phyloP scores from a whole-genome alignment of 2,329 filamentous ascomycete species.

The Ambrosiella xylebori region DNA sequence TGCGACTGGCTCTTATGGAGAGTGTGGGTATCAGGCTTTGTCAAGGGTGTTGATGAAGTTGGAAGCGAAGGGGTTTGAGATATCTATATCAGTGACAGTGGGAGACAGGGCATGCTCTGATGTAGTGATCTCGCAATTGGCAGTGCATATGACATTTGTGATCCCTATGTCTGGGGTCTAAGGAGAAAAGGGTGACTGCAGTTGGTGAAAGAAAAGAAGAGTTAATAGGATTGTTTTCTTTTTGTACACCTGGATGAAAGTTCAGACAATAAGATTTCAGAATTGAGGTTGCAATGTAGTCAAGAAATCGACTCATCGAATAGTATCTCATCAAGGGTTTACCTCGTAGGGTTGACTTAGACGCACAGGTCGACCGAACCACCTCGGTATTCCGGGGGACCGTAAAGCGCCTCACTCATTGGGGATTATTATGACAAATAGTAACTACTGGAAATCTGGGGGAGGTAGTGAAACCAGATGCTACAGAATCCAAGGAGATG shows the following conservation, averaged over 20 bases:
- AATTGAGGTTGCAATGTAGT: not conserved
- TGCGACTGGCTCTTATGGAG: not conserved
- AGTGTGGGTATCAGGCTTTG: not conserved
- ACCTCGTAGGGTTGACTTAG: not conserved
- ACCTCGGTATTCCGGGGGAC: not conserved
- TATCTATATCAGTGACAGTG: not conserved
- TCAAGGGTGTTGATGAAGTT: not conserved
- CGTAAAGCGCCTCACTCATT: not conserved
- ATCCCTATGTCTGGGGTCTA: not conserved
- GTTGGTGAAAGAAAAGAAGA: not conserved
- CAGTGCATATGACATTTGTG: not conserved
- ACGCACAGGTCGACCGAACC: not conserved
- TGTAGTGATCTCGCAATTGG: not conserved
- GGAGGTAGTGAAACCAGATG: not conserved
- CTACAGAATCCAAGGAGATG: not conserved
- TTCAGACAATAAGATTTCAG: not conserved
- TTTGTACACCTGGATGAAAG: too few relatives aligned
- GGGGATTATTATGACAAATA: not conserved
- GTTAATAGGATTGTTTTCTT: too few relatives aligned
- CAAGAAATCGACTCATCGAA: not conserved
- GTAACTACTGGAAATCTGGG: not conserved
- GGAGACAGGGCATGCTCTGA: not conserved
- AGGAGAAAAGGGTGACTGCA: not conserved
- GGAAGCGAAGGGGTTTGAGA: not conserved
- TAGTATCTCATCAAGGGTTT: not conserved